Base-by-base conservation (phyloP, 805 yeast species). In the Saccharomyces kudriavzevii region DNA sequence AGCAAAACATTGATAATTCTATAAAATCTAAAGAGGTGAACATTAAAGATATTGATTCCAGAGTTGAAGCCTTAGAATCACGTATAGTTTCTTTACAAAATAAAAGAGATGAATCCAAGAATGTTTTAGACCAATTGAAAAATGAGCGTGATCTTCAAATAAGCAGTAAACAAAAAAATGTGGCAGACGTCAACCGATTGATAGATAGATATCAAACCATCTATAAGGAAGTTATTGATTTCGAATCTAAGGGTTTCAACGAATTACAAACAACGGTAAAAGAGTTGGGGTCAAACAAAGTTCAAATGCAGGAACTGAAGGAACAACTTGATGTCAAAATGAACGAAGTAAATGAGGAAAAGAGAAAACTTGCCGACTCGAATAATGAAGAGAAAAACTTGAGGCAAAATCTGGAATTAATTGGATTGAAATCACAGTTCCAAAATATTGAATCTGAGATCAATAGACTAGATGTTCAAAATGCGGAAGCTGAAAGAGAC, bases 311-410 rank as follows among this genome's bases (percentile, higher is more conserved):
- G 0, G 54, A 45, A 2, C 30, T 68, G 5, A 46, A 57, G 14
- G 52, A 56, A 1, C 50, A 48, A 13, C 49, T 72, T 17, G 69
- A 66, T 20, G 11, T 20, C 22, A 20, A 13, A 49, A 0, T 20
- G 40, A 24, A 49, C 31, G 11, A 20, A 9, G 40, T 46, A 8
- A 49, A 54, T 30, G 59, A 65, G 2, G 52, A 52, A 20, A 53
- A 75, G 51, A 71, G 67, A 50, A 75, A 70, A 49, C 61, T 83
- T 1, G 71, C 70, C n/a, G 85, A 87, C 57, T 78, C 87, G 1
- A 77, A 77, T 30, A 79, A 77, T 51, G 79, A 82, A 49, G 83
- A 85, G 59, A 78, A 89, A 29, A 82, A 81, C 53, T 70, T 89
- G 8, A 72, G 80, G 35, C 83, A 84, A 47, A 88, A 86, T 56